Evolutionary conservation across 805 yeast species (phyloP).

Genomic region (Pichia deserticola): DNA sequence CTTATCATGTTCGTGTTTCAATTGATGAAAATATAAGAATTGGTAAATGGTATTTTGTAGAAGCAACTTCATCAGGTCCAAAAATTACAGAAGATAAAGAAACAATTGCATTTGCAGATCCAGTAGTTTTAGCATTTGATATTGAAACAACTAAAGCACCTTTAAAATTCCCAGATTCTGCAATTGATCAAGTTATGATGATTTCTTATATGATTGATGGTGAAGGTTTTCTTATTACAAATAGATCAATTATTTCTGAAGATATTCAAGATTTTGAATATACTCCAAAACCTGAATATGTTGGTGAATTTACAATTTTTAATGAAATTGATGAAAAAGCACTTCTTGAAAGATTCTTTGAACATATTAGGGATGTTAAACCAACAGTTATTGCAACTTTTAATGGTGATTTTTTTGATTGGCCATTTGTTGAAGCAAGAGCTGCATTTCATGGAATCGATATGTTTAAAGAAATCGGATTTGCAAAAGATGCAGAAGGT

Average conservation of each 20-base stretch:
- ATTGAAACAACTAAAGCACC: slow-evolving; percentile 97
- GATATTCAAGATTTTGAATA: slow-evolving; percentile 97
- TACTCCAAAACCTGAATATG: slow-evolving; percentile 94
- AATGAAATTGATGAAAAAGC: slow-evolving; percentile 83
- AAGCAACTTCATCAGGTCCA: slow-evolving; percentile 50
- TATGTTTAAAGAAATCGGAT: slow-evolving; percentile 91
- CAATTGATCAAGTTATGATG: slow-evolving; percentile 94
- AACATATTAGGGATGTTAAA: slow-evolving; percentile 76
- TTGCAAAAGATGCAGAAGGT: slow-evolving; percentile 79
- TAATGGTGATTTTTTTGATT: slow-evolving; percentile 97
- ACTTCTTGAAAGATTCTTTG: slow-evolving; percentile 69
- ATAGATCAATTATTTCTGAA: slow-evolving; percentile 86
- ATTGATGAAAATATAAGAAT: slow-evolving; percentile 82
- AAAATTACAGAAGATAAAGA: slow-evolving; percentile 54
- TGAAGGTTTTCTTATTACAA: slow-evolving; percentile 88
- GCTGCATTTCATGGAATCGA: slow-evolving; percentile 76
- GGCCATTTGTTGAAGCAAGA: slow-evolving; percentile 96
- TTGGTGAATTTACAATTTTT: slow-evolving; percentile 82
- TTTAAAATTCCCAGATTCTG: slow-evolving; percentile 87
- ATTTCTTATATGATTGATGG: slow-evolving; percentile 99
- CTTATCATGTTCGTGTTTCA: slow-evolving; percentile 93
- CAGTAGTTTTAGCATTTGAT: slow-evolving; percentile 93
- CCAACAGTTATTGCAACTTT: slow-evolving; percentile 98
- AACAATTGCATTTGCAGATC: slow-evolving; percentile 92
- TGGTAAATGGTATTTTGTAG: slow-evolving; percentile 92